phyloP scores from a whole-genome alignment of 139 green algal genomes.

The Cymbomonas tetramitiformis region DNA sequence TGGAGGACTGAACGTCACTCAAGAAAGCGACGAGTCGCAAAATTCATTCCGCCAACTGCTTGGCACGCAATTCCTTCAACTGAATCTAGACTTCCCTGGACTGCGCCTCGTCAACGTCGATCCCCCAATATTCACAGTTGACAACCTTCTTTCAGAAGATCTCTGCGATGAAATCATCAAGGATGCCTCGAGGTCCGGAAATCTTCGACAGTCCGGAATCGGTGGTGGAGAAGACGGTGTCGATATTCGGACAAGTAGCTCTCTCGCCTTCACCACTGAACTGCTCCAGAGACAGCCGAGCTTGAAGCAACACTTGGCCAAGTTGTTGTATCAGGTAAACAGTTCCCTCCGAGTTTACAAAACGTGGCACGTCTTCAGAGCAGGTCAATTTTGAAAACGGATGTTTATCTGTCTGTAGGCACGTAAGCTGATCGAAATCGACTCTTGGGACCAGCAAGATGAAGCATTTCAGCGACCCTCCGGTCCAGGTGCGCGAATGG shows the following conservation, averaged over 20 bases:
- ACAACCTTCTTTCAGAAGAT: slow-evolving; percentile 1
- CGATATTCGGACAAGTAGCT: slow-evolving; percentile 7
- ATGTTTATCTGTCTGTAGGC: no score
- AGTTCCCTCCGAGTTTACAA: no score
- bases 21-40: no score
- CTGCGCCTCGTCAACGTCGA: slow-evolving; percentile 13
- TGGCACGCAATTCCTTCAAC: slow-evolving; percentile 7
- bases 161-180: slow-evolving; percentile 9
- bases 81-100: background rate
- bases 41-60: no score
- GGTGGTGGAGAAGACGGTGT: slow-evolving; percentile 1
- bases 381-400: no score
- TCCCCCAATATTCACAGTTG: slow-evolving; percentile 9
- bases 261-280: background rate
- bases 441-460: no score
- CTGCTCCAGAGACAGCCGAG: background rate
- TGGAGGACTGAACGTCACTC: no score
- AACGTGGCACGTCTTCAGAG: no score
- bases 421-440: no score
- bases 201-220: background rate
- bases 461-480: background rate
- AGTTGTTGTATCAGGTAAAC: no score
- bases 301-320: no score
- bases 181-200: background rate
- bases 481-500: no score